Evolutionary conservation across 1,139 yeast species (phyloP).

Genomic region (Zygosaccharomyces sapae): DNA sequence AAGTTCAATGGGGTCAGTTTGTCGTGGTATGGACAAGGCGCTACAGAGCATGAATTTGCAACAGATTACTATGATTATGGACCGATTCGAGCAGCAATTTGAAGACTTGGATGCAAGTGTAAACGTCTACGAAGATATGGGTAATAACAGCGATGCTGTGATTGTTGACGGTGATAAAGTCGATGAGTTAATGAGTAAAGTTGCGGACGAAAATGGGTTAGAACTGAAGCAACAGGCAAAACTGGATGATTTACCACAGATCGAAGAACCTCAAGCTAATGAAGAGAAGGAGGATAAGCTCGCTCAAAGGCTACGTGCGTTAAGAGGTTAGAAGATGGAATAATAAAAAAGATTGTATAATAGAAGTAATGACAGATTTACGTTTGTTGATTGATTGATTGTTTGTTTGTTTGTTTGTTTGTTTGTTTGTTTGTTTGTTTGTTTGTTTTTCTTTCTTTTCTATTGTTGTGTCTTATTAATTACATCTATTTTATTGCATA

Average conservation of each 20-base stretch:
- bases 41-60: conserved; percentile 94
- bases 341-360: conserved; percentile 1
- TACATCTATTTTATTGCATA: conserved; percentile 27
- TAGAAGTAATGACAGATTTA: neutral
- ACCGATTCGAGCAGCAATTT: conserved; percentile 90
- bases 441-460: too few relatives aligned
- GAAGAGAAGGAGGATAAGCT: conserved; percentile 85
- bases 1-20: conserved; percentile 89
- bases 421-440: too few relatives aligned
- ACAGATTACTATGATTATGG: conserved; percentile 90
- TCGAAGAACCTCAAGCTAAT: conserved; percentile 29
- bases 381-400: neutral
- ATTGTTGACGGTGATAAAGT: conserved; percentile 85
- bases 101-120: conserved; percentile 94
- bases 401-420: too few relatives aligned
- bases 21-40: conserved; percentile 93
- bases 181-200: conserved; percentile 82
- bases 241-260: conserved; percentile 49
- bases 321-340: conserved; percentile 42
- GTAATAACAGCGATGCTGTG: conserved; percentile 82
- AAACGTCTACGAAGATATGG: conserved; percentile 86
- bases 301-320: conserved; percentile 83
- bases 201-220: conserved; percentile 96
- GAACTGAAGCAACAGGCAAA: conserved; percentile 74
- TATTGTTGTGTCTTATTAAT: too few relatives aligned